phyloP scores from a whole-genome alignment of 2,329 filamentous ascomycete species.

The Allantophomopsis cytisporea region DNA sequence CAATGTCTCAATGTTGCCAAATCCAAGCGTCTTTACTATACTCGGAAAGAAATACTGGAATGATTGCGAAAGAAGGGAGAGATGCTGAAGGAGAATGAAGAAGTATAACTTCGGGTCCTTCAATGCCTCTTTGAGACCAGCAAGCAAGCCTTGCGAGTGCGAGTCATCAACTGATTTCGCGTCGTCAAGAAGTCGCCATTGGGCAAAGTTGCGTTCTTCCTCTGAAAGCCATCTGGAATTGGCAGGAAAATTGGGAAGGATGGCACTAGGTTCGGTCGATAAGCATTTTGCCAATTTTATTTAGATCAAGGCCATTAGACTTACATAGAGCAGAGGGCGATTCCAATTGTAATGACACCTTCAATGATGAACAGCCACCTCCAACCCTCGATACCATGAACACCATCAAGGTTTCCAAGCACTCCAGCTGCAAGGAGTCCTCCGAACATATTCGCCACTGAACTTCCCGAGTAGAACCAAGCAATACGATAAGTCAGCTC shows the following conservation, averaged over 20 bases:
- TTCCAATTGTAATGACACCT: slow-evolving; percentile 4
- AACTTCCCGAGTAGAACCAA: slow-evolving; percentile 14
- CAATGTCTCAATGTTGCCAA: slow-evolving; percentile 5
- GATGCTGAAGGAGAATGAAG: background rate
- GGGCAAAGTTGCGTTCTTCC: slow-evolving; percentile 1
- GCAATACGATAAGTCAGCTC: slow-evolving; percentile 29
- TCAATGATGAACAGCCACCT: slow-evolving; percentile 19
- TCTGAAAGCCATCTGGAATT: slow-evolving; percentile 1
- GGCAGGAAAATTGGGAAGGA: slow-evolving; percentile 34
- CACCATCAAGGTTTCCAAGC: slow-evolving; percentile 3
- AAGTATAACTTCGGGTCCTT: slow-evolving; percentile 1
- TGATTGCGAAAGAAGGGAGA: background rate
- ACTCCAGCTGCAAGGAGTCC: slow-evolving; percentile 27
- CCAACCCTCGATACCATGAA: slow-evolving; percentile 1
- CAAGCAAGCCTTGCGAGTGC: background rate
- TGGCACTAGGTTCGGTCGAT: slow-evolving; percentile 7
- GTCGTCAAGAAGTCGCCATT: slow-evolving; percentile 2
- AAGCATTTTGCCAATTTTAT: background rate
- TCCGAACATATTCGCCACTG: slow-evolving; percentile 24
- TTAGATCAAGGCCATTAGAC: slow-evolving; percentile 1
- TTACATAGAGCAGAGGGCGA: slow-evolving; percentile 3
- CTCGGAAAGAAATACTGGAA: slow-evolving; percentile 13
- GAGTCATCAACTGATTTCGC: background rate
- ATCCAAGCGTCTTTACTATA: slow-evolving; percentile 7
- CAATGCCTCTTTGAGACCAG: slow-evolving; percentile 1